phyloP scores from a whole-genome alignment of 2,329 filamentous ascomycete species.

The Pestalotiopsis sp. region DNA sequence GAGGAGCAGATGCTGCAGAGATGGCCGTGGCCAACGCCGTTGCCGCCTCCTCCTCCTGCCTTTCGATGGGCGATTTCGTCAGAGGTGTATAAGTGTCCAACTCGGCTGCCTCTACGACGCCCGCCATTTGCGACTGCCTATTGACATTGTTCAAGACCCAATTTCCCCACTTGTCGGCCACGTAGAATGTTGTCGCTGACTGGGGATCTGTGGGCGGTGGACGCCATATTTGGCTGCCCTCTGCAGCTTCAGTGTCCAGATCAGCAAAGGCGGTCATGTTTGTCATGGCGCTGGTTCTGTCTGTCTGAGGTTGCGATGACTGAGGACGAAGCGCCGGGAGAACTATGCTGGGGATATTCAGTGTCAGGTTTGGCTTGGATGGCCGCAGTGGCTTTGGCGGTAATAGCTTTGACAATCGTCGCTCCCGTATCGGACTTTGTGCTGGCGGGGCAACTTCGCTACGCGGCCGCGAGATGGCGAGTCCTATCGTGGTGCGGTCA shows the following conservation, averaged over 20 bases:
- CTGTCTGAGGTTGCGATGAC: conserved; percentile 52
- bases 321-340: conserved; percentile 28
- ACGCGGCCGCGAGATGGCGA: conserved; percentile 45
- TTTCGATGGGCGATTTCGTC: conserved; percentile 34
- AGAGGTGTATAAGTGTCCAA: conserved; percentile 32
- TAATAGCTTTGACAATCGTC: conserved; percentile 46
- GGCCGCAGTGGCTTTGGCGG: conserved; percentile 39
- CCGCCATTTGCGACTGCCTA: conserved; percentile 25
- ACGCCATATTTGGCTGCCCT: conserved; percentile 51
- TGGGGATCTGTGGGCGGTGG: conserved; percentile 49
- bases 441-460: conserved; percentile 21
- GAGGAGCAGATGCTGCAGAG: conserved; percentile 25
- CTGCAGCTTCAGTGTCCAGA: conserved; percentile 33
- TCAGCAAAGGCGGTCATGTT: conserved; percentile 36
- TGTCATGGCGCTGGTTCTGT: conserved; percentile 46
- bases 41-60: conserved; percentile 25
- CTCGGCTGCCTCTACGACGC: conserved; percentile 24
- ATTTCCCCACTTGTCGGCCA: conserved; percentile 56
- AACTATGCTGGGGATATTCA: conserved; percentile 35
- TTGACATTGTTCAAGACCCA: conserved; percentile 51
- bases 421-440: conserved; percentile 27
- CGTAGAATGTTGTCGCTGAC: conserved; percentile 50
- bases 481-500: conserved; percentile 42
- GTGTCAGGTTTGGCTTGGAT: conserved; percentile 45
- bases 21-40: conserved; percentile 25